Conservation (phyloP, 148 eudicot species). For the Fallopia convolvulus region DNA sequence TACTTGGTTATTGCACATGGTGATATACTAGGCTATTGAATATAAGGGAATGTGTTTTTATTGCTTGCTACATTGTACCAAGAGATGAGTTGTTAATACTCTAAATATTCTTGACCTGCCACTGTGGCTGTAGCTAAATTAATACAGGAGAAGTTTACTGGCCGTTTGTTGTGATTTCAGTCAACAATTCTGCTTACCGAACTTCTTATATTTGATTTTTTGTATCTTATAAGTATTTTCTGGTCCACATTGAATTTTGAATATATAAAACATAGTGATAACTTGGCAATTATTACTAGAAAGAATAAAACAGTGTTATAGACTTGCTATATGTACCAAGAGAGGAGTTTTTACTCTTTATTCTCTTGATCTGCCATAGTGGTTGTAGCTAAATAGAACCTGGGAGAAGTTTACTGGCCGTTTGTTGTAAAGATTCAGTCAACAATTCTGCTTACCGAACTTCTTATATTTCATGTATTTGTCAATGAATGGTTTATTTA, state of each 20-base stretch:
- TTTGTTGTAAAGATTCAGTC: slow-evolving; percentile 10
- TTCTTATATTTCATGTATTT: background rate
- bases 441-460: slow-evolving; percentile 12
- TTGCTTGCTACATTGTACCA: slow-evolving; percentile 6
- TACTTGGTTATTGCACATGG: too few relatives aligned
- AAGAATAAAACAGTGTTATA: background rate
- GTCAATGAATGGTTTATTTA: background rate
- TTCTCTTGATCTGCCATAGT: background rate
- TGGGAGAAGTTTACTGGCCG: slow-evolving; percentile 14
- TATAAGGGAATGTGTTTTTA: too few relatives aligned
- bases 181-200: slow-evolving; percentile 4
- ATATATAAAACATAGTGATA: too few relatives aligned
- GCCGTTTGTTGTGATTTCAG: background rate
- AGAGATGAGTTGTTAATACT: background rate
- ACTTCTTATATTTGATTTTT: background rate
- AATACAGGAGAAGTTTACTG: slow-evolving; percentile 13
- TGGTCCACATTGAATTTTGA: too few relatives aligned
- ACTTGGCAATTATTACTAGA: background rate
- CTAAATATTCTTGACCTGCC: background rate
- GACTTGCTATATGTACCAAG: background rate
- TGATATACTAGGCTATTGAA: too few relatives aligned
- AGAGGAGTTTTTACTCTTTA: background rate
- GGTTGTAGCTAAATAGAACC: slow-evolving; percentile 8
- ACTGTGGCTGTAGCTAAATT: background rate
- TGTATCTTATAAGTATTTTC: background rate